Conservation (phyloP, 148 eudicot genomes). For the Rhododendron henanense region DNA sequence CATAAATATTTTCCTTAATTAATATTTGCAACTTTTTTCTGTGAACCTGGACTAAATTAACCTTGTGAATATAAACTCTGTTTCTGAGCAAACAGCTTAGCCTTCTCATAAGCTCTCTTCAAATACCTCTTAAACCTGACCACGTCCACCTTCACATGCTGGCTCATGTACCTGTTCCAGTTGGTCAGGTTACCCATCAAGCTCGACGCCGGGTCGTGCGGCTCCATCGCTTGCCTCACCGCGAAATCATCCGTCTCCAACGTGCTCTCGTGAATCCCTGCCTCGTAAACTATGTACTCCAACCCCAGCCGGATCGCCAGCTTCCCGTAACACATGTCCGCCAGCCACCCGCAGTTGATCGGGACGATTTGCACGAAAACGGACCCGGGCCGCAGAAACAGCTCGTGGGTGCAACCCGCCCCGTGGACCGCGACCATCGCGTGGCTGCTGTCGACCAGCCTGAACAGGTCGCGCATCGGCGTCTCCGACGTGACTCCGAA, state of each 20-base stretch:
- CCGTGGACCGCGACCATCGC: conserved; percentile 19
- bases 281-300: conserved; percentile 40
- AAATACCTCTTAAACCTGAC: conserved; percentile 34
- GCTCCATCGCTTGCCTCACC: neutral
- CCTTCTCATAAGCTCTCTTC: conserved; percentile 33
- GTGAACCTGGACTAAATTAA: neutral
- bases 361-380: conserved; percentile 34
- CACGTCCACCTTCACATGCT: conserved; percentile 36
- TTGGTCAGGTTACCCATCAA: conserved; percentile 40
- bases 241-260: conserved; percentile 24
- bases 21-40: neutral
- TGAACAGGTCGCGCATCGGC: conserved; percentile 31
- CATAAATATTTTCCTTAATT: neutral
- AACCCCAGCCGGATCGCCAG: conserved; percentile 41
- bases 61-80: conserved; percentile 4
- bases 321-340: conserved; percentile 34
- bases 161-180: conserved; percentile 34
- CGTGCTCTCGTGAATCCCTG: conserved; percentile 37
- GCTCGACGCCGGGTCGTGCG: conserved; percentile 10
- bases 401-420: conserved; percentile 9
- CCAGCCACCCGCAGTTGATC: conserved; percentile 30
- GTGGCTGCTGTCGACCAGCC: conserved; percentile 9
- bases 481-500: conserved; percentile 35
- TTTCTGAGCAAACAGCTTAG: conserved; percentile 31
- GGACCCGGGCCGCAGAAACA: conserved; percentile 11